Evolutionary conservation across 306 rosid species (phyloP).

Genomic region (Cicer judaicum): DNA sequence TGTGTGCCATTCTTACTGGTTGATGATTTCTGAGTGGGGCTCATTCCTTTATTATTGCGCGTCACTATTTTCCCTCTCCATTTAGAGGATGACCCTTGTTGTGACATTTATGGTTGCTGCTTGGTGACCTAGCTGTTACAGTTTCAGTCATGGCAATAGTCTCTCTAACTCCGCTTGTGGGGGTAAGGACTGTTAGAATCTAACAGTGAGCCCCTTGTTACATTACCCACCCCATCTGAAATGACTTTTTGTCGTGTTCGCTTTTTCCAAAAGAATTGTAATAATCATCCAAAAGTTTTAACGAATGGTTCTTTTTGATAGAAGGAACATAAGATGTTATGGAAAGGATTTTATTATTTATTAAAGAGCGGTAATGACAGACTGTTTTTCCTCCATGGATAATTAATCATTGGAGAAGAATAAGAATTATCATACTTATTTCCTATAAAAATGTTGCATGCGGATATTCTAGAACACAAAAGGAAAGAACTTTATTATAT

Average conservation of each 20-base stretch:
- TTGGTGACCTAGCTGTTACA: background rate
- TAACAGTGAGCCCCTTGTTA: background rate
- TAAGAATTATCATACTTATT: background rate
- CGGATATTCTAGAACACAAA: background rate
- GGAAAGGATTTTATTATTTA: background rate
- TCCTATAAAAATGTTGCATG: background rate
- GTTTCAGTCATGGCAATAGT: slow-evolving; percentile 10
- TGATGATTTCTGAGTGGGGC: slow-evolving; percentile 5
- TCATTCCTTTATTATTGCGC: background rate
- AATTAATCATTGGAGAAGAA: slow-evolving; percentile 2
- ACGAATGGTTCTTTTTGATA: background rate
- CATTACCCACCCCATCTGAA: background rate
- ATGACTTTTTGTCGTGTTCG: slow-evolving; percentile 2
- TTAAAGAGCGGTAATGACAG: background rate
- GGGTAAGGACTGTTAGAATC: background rate
- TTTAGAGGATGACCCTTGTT: background rate
- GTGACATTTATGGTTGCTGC: background rate
- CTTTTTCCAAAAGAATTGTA: background rate
- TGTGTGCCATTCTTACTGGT: slow-evolving; percentile 1
- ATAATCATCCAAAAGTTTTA: background rate
- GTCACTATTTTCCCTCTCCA: background rate
- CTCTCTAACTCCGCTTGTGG: background rate
- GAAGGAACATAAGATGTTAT: background rate
- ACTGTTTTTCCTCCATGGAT: slow-evolving; percentile 21
- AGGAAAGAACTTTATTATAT: slow-evolving; percentile 4